A percentile compares a stretch with the other conserved stretches of the same genome.
Evolutionary conservation across 2,329 filamentous ascomycete genomes (phyloP).

Genomic region (Madurella fahalii): DNA sequence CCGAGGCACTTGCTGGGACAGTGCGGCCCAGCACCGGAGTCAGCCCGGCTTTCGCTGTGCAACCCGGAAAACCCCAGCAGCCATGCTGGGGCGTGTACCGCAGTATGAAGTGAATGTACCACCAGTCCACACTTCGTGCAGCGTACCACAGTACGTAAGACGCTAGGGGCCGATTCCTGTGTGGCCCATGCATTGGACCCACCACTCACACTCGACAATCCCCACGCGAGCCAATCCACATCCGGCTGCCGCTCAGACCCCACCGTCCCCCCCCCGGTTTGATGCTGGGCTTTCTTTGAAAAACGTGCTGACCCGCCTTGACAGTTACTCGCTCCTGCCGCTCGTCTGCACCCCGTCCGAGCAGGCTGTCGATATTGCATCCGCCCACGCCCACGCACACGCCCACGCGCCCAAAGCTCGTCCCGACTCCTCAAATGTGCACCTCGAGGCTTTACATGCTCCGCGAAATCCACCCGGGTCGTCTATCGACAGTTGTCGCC

Average conservation of each 20-base stretch:
- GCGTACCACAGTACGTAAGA: too few species aligned
- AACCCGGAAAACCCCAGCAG: too few species aligned
- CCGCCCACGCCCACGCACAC: constrained; percentile 9
- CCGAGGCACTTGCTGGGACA: too few species aligned
- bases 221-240: background rate
- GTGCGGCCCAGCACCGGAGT: too few species aligned
- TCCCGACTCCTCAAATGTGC: background rate
- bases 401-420: background rate
- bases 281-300: constrained; percentile 25
- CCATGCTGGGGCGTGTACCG: too few species aligned
- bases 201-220: background rate
- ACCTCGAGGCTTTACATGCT: background rate
- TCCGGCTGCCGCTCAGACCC: background rate
- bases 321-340: constrained; percentile 17
- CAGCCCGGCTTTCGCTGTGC: too few species aligned
- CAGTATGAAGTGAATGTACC: too few species aligned
- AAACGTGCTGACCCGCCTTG: constrained; percentile 28
- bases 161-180: too few species aligned
- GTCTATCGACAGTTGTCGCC: background rate
- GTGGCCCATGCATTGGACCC: background rate
- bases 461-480: background rate
- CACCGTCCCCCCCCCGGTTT: constrained; percentile 6
- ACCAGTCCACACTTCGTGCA: too few species aligned
- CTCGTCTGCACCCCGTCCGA: constrained; percentile 4
- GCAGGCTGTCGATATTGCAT: constrained; percentile 17